Conservation (phyloP, 331 rosid species). For the Spiraea crenata region DNA sequence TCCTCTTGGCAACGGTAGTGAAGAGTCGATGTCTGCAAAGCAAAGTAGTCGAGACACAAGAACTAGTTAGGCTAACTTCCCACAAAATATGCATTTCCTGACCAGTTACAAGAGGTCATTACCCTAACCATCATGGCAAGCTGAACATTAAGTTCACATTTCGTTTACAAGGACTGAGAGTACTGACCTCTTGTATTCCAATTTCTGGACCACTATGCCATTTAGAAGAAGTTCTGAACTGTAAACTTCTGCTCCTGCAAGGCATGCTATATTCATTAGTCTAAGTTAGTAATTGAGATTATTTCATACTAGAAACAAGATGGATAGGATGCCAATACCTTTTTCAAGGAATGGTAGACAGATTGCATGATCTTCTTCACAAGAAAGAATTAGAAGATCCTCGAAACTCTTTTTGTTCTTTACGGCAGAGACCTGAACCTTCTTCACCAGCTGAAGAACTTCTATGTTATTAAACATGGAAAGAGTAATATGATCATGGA, state of each 20-base stretch:
- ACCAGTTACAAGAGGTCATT: too few species aligned
- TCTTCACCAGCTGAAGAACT: slow-evolving; percentile 58
- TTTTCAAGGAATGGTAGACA: slow-evolving; percentile 49
- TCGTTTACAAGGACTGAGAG: background rate
- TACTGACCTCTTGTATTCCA: slow-evolving; percentile 60
- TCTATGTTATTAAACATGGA: background rate
- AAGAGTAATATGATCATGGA: background rate
- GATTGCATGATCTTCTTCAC: slow-evolving; percentile 54
- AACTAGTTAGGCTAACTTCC: background rate
- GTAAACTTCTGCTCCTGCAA: slow-evolving; percentile 54
- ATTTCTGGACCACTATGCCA: slow-evolving; percentile 69
- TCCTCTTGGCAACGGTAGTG: slow-evolving; percentile 35
- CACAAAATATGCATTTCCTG: too few species aligned
- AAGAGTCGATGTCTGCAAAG: slow-evolving; percentile 54
- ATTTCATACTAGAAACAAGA: slow-evolving; percentile 15
- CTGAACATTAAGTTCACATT: too few species aligned
- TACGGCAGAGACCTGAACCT: slow-evolving; percentile 31
- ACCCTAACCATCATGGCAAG: too few species aligned
- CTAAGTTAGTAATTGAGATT: background rate
- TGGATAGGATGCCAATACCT: slow-evolving; percentile 33
- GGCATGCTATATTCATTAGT: slow-evolving; percentile 3
- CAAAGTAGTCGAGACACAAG: slow-evolving; percentile 7
- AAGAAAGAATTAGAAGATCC: slow-evolving; percentile 59
- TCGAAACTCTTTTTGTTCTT: slow-evolving; percentile 30
- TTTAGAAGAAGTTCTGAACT: slow-evolving; percentile 60